Evolutionary conservation across 768 basidiomycete species (phyloP), one percentile per base, ranked within the genome.

Genomic region (Cantharellus cinnabarinus): DNA sequence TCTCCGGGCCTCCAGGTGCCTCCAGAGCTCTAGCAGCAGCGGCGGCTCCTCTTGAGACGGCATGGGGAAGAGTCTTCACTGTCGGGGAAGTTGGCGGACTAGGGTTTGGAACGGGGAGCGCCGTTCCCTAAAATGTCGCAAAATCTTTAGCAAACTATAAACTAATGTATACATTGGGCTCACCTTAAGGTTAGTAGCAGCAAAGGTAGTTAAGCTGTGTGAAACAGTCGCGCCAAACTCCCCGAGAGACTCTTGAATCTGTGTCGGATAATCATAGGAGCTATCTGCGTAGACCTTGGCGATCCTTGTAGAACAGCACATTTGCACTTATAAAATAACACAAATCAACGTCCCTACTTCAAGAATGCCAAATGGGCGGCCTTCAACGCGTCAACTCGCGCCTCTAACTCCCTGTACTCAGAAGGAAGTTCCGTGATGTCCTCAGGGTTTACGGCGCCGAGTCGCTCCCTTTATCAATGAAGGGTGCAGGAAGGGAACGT

Each of bases 11-110:
- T 7, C 10, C 7, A 1, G 74, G 71, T 7, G 10, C 35, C 35
- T 72, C 75, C 3, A 74, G 70, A 37, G 75, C 74, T 2, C 74
- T 68, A 10, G 73, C 71, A n/a, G 70, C 86, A 4, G 72, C 67
- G 42, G 79, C 77, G 0, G 91, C 80, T 0, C 93, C 83, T 56
- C 95, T 84, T 20, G 82, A 77, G 57, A 98, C 79, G 0, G 95
- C 94, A 65, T 98, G 95, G 0, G 95, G 89, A 57, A 98, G 83
- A 0, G 95, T 98, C 80, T 98, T 98, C 75, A 91, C 90, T 65
- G 83, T 83, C 37, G 73, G 67, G 2, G 73, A 71, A 34, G 79
- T 76, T 2, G 79, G 74, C 0, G 80, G 70, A 50, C 79, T 66
- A 20, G 82, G 79, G 2, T 77, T 70, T 15, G 89, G 87, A 2